Conservation (phyloP, 352 stramenopile species). For the Pelagophyceae sp. region DNA sequence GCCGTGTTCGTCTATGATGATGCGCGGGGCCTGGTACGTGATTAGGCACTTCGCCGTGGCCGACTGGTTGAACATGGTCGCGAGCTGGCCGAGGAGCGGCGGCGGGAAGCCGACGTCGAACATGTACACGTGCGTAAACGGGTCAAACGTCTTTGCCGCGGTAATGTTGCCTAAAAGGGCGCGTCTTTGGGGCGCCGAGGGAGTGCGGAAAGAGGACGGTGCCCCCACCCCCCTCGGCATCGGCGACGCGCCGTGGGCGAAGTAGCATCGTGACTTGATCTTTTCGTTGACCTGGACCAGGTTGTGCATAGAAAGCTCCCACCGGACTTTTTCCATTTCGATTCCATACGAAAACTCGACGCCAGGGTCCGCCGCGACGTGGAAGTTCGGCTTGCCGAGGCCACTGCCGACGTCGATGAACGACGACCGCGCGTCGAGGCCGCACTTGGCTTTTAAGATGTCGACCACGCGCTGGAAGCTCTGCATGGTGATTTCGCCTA, state of each 20-base stretch:
- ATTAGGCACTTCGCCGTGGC: conserved; percentile 78
- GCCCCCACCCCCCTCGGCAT: conserved; percentile 45
- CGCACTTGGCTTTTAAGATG: conserved; percentile 80
- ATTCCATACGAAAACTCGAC: conserved; percentile 86
- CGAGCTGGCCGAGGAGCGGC: conserved; percentile 78
- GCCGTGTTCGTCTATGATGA: conserved; percentile 83
- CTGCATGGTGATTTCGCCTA: conserved; percentile 59
- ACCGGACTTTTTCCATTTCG: conserved; percentile 86
- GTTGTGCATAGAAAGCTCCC: conserved; percentile 84
- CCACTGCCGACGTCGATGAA: conserved; percentile 95
- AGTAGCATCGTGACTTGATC: no score
- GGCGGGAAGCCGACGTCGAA: conserved; percentile 96
- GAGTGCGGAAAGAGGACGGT: not conserved
- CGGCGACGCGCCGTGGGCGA: conserved; percentile 25
- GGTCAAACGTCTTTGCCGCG: conserved; percentile 79
- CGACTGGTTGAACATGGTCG: conserved; percentile 80
- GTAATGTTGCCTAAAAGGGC: conserved; percentile 90
- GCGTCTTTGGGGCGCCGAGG: no score
- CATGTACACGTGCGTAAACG: conserved; percentile 96
- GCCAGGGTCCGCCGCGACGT: conserved; percentile 86
- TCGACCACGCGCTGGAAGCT: conserved; percentile 70
- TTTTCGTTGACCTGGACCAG: conserved; percentile 72
- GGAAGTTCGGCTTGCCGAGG: conserved; percentile 93
- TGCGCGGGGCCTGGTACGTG: conserved; percentile 81
- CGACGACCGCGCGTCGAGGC: conserved; percentile 65